Conservation (phyloP, 2,329 filamentous ascomycete species). For the Dactylellina parvicollis region DNA sequence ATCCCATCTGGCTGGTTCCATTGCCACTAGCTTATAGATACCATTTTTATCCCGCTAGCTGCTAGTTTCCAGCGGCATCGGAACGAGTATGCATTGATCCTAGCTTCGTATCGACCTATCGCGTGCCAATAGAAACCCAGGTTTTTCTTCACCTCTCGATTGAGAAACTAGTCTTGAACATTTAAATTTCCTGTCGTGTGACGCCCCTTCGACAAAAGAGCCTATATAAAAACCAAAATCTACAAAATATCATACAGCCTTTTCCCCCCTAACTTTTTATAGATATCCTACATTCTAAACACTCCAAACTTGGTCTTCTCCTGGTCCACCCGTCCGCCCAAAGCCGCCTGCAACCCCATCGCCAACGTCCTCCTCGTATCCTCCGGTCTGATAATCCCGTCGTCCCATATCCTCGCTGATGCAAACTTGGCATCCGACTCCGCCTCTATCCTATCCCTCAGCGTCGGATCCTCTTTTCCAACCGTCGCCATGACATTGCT, state of each 20-base stretch:
- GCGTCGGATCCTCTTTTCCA: constrained; percentile 80
- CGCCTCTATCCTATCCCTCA: constrained; percentile 84
- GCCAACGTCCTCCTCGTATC: constrained; percentile 79
- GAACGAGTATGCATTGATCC: too few relatives aligned
- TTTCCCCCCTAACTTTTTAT: not conserved
- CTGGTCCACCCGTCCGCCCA: constrained; percentile 69
- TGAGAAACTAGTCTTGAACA: too few relatives aligned
- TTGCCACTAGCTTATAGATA: too few relatives aligned
- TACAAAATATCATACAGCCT: constrained; percentile 8
- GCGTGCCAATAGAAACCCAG: too few relatives aligned
- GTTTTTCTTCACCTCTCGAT: too few relatives aligned
- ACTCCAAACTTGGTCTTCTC: constrained; percentile 78
- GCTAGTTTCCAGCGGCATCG: too few relatives aligned
- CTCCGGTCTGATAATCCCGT: constrained; percentile 80
- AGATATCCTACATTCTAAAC: constrained; percentile 75
- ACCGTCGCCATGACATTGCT: constrained; percentile 94
- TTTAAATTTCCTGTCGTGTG: too few relatives aligned
- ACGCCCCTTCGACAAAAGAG: too few relatives aligned
- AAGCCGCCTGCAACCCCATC: constrained; percentile 75
- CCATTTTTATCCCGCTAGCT: too few relatives aligned
- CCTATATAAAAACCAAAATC: not conserved
- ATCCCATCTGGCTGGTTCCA: too few relatives aligned
- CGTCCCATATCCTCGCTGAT: constrained; percentile 89
- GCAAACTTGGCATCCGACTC: constrained; percentile 92
- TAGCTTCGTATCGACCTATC: too few relatives aligned